Conservation (phyloP, 148 eudicot genomes). For the Rhododendron ferrugineum region DNA sequence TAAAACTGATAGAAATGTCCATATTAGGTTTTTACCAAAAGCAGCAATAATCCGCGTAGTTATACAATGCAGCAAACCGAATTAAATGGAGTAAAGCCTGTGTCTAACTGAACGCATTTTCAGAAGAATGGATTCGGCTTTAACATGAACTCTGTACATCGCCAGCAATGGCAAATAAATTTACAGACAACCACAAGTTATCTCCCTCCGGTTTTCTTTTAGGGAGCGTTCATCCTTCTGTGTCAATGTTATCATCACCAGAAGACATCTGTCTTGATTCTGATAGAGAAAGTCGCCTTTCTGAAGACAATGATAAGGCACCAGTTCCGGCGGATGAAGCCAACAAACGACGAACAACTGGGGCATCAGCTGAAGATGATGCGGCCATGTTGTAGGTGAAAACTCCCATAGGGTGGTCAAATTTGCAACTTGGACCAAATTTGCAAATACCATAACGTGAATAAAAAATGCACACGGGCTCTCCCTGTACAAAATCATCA, state of each 20-base stretch:
- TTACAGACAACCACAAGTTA: constrained; percentile 43
- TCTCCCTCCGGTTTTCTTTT: constrained; percentile 22
- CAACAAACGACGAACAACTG: constrained; percentile 49
- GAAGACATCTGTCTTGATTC: constrained; percentile 62
- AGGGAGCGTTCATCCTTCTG: constrained; percentile 41
- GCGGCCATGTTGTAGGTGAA: constrained; percentile 52
- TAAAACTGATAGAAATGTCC: constrained; percentile 33
- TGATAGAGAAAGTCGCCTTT: constrained; percentile 56
- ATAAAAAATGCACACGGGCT: constrained; percentile 85
- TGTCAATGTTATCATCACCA: constrained; percentile 49
- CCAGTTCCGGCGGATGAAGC: constrained; percentile 61
- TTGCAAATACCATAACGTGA: constrained; percentile 95
- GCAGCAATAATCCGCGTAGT: constrained; percentile 47
- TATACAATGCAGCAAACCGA: constrained; percentile 47
- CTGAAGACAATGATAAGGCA: constrained; percentile 35
- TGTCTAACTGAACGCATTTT: constrained; percentile 28
- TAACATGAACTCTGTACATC: constrained; percentile 56
- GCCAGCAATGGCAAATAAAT: constrained; percentile 66
- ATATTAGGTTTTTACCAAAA: constrained; percentile 40
- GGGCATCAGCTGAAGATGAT: constrained; percentile 47
- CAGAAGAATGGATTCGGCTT: constrained; percentile 29
- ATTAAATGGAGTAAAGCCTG: constrained; percentile 23
- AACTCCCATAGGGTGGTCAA: constrained; percentile 80
- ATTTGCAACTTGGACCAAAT: constrained; percentile 95
- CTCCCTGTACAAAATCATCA: constrained; percentile 45